Conservation (phyloP, 1,284 basidiomycete genomes). For the Ceratorhiza oryzae-sativae region DNA sequence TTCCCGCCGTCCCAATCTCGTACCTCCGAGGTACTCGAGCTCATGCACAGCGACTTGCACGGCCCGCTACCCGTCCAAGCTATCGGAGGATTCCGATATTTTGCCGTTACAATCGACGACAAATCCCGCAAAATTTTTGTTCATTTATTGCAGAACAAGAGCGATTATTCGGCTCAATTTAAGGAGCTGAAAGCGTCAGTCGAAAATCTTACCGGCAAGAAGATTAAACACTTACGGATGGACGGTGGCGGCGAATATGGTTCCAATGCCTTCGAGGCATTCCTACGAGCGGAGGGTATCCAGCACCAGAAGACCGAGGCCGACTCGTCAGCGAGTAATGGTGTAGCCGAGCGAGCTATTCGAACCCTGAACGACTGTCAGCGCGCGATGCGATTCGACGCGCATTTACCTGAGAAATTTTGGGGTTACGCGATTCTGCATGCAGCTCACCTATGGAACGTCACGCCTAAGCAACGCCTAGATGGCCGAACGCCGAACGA, state of each 20-base stretch:
- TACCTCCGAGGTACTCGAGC: slow-evolving; percentile 44
- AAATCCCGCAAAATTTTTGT: slow-evolving; percentile 15
- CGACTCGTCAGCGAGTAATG: slow-evolving; percentile 5
- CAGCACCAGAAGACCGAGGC: slow-evolving; percentile 42
- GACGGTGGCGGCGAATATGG: slow-evolving; percentile 47
- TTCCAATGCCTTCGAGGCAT: slow-evolving; percentile 36
- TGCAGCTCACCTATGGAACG: slow-evolving; percentile 17
- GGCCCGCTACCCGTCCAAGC: neutral
- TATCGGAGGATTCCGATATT: neutral
- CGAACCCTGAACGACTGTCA: slow-evolving; percentile 5
- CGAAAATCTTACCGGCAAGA: slow-evolving; percentile 42
- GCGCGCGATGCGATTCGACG: slow-evolving; percentile 7
- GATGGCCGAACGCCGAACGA: slow-evolving; percentile 28
- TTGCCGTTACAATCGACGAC: slow-evolving; percentile 12
- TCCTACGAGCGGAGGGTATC: slow-evolving; percentile 44
- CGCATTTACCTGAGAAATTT: slow-evolving; percentile 2
- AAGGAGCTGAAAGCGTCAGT: slow-evolving; percentile 47
- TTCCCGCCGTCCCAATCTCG: neutral
- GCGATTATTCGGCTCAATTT: slow-evolving; percentile 43
- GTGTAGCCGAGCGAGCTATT: slow-evolving; percentile 20
- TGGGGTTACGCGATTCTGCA: slow-evolving; percentile 29
- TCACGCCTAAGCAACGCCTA: slow-evolving; percentile 1
- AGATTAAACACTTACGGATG: slow-evolving; percentile 42
- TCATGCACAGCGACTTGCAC: slow-evolving; percentile 47
- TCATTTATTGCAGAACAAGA: neutral